Evolutionary conservation across 1,284 basidiomycete genomes (phyloP).

Genomic region (Schizopora paradoxa): DNA sequence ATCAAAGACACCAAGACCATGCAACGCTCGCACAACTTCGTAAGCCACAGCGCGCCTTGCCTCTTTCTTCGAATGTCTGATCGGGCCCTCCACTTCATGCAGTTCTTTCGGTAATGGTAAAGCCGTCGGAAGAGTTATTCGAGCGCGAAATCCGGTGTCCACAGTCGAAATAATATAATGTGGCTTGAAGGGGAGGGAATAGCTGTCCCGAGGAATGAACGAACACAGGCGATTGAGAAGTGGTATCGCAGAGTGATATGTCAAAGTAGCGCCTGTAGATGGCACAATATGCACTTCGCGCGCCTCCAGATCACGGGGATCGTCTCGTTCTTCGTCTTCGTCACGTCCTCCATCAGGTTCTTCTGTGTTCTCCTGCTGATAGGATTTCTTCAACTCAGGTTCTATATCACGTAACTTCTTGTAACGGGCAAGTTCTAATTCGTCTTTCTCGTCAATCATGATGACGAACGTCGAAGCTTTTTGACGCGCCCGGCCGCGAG

Average conservation of each 20-base stretch:
- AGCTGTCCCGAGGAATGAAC: conserved; percentile 66
- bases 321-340: conserved; percentile 42
- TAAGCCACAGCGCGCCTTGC: conserved; percentile 79
- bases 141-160: conserved; percentile 49
- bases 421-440: conserved; percentile 51
- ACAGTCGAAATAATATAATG: too few species aligned
- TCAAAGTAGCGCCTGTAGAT: conserved; percentile 68
- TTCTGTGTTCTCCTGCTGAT: conserved; percentile 44
- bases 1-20: conserved; percentile 69
- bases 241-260: conserved; percentile 66
- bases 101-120: conserved; percentile 55
- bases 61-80: conserved; percentile 62
- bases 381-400: conserved; percentile 54
- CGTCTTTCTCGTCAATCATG: conserved; percentile 64
- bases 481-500: conserved; percentile 75
- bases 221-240: conserved; percentile 70
- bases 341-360: conserved; percentile 35
- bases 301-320: conserved; percentile 49
- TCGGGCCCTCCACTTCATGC: conserved; percentile 52
- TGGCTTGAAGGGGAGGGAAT: conserved; percentile 54
- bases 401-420: conserved; percentile 53
- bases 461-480: conserved; percentile 71
- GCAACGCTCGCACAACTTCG: conserved; percentile 61
- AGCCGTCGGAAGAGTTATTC: conserved; percentile 59
- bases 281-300: conserved; percentile 69